These are phyloP conservation scores for Psilocybe mexicana DNA, from an alignment of 1,284 basidiomycete genomes.

Conservation along the genomic window DNA sequence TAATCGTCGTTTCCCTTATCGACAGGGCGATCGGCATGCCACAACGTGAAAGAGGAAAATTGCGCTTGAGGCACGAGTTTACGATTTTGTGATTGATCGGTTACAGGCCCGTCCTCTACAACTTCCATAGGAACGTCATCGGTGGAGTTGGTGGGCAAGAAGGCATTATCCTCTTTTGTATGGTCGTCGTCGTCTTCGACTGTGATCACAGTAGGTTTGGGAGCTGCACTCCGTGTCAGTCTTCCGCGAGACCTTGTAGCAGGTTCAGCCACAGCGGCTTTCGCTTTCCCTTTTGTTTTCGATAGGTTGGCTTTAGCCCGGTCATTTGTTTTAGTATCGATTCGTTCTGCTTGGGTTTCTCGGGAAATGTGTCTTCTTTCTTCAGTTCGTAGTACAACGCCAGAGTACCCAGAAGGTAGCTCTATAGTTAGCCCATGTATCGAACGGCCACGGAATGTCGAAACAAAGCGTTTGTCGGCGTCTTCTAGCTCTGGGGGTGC, in stretches of 20 bases:
- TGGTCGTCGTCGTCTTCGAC: conserved; percentile 25
- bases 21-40: conserved; percentile 71
- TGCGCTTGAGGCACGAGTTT: conserved; percentile 47
- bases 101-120: neutral
- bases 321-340: neutral
- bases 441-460: conserved; percentile 71
- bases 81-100: conserved; percentile 28
- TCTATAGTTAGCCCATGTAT: conserved; percentile 64
- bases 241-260: conserved; percentile 17
- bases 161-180: conserved; percentile 3
- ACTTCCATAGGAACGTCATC: conserved; percentile 13
- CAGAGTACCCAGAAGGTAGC: conserved; percentile 67
- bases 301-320: neutral
- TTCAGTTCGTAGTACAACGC: conserved; percentile 52
- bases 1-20: conserved; percentile 73
- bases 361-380: conserved; percentile 18
- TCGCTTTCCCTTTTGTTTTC: conserved; percentile 22
- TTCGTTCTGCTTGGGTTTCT: conserved; percentile 6
- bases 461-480: conserved; percentile 44
- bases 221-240: conserved; percentile 22
- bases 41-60: conserved; percentile 66
- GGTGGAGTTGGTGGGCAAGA: conserved; percentile 23
- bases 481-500: conserved; percentile 12
- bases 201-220: conserved; percentile 15
- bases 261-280: conserved; percentile 9